A percentile compares a stretch with the other conserved stretches of the same genome.
Conservation (phyloP, 345 rosid species). For the Conringia planisiliqua region DNA sequence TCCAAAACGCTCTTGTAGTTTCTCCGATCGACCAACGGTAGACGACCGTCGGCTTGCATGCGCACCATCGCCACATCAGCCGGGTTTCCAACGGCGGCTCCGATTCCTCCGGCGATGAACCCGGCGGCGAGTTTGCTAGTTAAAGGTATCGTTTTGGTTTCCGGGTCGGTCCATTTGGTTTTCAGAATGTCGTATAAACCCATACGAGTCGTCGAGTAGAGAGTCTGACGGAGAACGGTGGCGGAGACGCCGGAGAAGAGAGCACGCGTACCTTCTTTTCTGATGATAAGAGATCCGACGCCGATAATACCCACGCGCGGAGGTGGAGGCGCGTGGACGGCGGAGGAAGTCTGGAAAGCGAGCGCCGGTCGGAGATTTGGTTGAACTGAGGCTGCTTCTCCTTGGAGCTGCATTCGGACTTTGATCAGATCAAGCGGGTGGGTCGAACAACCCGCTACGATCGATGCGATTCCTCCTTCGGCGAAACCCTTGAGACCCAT, state of each 20-base stretch:
- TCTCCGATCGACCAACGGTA: slow-evolving; percentile 57
- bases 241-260: slow-evolving; percentile 84
- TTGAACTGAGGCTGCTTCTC: slow-evolving; percentile 48
- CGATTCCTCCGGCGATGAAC: slow-evolving; percentile 70
- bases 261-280: slow-evolving; percentile 61
- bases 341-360: slow-evolving; percentile 44
- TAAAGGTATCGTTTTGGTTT: slow-evolving; percentile 52
- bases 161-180: slow-evolving; percentile 68
- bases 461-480: slow-evolving; percentile 87
- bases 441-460: slow-evolving; percentile 74
- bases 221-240: slow-evolving; percentile 79
- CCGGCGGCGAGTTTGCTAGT: slow-evolving; percentile 56
- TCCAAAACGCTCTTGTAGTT: slow-evolving; percentile 78
- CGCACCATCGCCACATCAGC: slow-evolving; percentile 95
- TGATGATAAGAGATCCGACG: slow-evolving; percentile 51
- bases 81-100: slow-evolving; percentile 84
- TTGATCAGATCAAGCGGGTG: slow-evolving; percentile 88
- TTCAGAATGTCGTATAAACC: slow-evolving; percentile 76
- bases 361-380: slow-evolving; percentile 64
- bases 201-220: slow-evolving; percentile 86
- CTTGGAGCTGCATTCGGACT: slow-evolving; percentile 89
- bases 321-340: slow-evolving; percentile 34
- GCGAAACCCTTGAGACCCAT: slow-evolving; percentile 86
- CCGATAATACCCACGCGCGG: slow-evolving; percentile 55
- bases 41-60: slow-evolving; percentile 91